Percentiles rank a stretch among this genome's conserved stretches.
Evolutionary conservation across 345 rosid genomes (phyloP).

Genomic region (Rhodamnia argentea): DNA sequence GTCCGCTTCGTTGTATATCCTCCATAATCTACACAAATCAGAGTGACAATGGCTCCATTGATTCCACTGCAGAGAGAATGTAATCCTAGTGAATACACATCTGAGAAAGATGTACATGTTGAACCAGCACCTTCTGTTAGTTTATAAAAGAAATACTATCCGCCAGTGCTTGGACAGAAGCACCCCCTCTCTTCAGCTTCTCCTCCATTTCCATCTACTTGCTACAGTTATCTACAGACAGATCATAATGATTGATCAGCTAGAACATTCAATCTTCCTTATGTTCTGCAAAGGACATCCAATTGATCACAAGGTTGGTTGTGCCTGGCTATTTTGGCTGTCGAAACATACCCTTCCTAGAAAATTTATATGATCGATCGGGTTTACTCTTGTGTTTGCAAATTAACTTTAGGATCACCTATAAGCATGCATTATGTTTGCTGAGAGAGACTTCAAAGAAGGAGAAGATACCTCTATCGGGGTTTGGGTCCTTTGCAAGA

Average conservation of each 20-base stretch:
- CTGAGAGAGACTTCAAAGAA: neutral
- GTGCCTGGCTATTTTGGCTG: neutral
- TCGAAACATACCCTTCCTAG: neutral
- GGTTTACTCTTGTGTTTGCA: neutral
- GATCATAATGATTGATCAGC: neutral
- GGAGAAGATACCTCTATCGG: neutral
- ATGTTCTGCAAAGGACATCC: neutral
- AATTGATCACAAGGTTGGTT: neutral
- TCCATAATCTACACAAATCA: slow-evolving; percentile 65
- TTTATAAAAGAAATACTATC: neutral
- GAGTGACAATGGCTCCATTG: slow-evolving; percentile 14
- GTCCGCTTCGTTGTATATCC: slow-evolving; percentile 83
- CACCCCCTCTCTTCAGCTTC: neutral
- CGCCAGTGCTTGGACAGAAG: neutral
- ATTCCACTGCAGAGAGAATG: neutral
- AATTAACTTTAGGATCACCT: neutral
- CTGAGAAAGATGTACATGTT: neutral
- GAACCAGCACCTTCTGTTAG: neutral
- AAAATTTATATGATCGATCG: neutral
- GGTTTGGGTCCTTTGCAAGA: neutral
- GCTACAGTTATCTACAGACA: neutral
- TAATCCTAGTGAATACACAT: neutral
- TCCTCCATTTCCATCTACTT: neutral
- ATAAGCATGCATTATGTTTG: neutral
- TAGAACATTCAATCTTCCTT: neutral